Conservation (phyloP, 2,329 filamentous ascomycete genomes). For the Cordyceps cateniannulata region DNA sequence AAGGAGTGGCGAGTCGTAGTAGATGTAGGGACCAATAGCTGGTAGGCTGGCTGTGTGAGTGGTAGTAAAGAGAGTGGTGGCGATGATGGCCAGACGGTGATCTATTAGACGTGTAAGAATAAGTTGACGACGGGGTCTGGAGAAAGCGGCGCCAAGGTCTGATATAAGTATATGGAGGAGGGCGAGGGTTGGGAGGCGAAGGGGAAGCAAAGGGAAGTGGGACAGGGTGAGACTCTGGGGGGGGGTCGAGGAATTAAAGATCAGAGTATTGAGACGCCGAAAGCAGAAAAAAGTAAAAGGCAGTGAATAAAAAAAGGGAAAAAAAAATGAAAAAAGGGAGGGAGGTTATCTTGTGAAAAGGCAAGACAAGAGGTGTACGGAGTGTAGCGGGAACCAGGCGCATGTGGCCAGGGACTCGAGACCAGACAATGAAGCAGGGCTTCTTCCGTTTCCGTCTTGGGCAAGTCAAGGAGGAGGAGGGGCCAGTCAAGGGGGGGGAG, state of each 20-base stretch:
- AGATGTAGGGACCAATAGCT: not conserved
- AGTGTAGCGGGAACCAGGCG: conserved; percentile 4
- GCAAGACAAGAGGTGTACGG: not conserved
- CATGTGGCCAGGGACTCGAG: conserved; percentile 10
- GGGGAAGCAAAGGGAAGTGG: not conserved
- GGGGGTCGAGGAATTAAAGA: conserved; percentile 1
- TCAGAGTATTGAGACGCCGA: not conserved
- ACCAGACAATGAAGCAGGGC: conserved; percentile 1
- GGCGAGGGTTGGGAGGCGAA: not conserved
- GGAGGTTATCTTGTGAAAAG: not conserved
- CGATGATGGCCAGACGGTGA: not conserved
- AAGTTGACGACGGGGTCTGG: not conserved
- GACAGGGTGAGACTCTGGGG: conserved; percentile 3
- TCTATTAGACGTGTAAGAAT: not conserved
- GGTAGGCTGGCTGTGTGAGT: not conserved
- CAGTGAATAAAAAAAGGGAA: too few species aligned
- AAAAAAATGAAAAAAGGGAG: conserved; percentile 9
- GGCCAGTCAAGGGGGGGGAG: not conserved
- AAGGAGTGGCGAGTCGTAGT: not conserved
- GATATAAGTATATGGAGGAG: conserved; percentile 9
- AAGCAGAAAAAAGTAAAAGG: not conserved
- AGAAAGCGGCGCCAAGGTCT: not conserved
- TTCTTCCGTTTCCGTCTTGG: not conserved
- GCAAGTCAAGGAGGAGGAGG: not conserved
- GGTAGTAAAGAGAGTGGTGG: conserved; percentile 8